Conservation (phyloP, 371 early-diverging fungal species). For the Circinella minor region DNA sequence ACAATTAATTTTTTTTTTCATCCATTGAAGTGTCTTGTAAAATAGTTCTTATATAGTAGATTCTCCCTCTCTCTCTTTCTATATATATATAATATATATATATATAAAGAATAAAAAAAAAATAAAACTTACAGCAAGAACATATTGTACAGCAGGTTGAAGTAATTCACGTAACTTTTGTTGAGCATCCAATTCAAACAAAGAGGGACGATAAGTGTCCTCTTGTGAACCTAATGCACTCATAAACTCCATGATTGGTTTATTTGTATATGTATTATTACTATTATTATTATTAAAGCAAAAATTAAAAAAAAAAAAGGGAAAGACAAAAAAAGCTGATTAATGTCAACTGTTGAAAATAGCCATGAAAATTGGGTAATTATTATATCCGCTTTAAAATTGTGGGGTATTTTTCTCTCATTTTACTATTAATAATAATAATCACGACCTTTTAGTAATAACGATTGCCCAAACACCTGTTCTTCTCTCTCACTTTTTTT, state of each 20-base stretch:
- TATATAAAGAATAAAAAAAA: not conserved
- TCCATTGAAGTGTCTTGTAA: not conserved
- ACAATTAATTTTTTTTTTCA: too few relatives aligned
- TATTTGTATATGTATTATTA: not conserved
- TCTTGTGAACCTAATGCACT: constrained; percentile 76
- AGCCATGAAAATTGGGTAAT: not conserved
- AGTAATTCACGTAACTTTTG: constrained; percentile 81
- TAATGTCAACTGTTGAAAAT: constrained; percentile 7
- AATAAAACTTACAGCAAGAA: constrained; percentile 71
- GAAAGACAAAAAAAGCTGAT: constrained; percentile 5
- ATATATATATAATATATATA: too few relatives aligned
- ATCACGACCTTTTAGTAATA: not conserved
- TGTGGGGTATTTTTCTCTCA: not conserved
- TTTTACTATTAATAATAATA: too few relatives aligned
- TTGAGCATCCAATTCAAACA: constrained; percentile 91
- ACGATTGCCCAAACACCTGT: constrained; percentile 3
- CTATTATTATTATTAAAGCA: not conserved
- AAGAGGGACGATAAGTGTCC: constrained; percentile 79
- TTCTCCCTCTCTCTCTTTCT: too few relatives aligned
- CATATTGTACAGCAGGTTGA: constrained; percentile 86
- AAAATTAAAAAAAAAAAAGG: not conserved
- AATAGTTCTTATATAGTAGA: too few relatives aligned
- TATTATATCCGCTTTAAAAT: not conserved
- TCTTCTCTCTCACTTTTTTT: too few relatives aligned
- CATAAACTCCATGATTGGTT: constrained; percentile 80